phyloP scores from a whole-genome alignment of 2,329 filamentous ascomycete species.

The Hypomyces perniciosus region DNA sequence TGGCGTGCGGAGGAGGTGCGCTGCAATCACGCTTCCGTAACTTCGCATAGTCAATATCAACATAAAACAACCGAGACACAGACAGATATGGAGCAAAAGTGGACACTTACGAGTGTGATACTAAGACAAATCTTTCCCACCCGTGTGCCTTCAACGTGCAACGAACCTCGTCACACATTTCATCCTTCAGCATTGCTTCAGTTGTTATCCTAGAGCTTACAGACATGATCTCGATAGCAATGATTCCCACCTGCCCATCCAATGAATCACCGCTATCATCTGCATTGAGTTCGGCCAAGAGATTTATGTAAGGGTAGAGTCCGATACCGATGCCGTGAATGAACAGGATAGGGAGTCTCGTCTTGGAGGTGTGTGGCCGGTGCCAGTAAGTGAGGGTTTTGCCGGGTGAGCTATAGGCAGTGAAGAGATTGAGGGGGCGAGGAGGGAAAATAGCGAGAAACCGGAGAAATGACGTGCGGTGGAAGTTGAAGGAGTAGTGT shows the following conservation, averaged over 20 bases:
- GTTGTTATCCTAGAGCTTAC: slow-evolving; percentile 52
- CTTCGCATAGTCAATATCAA: slow-evolving; percentile 15
- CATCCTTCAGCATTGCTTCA: slow-evolving; percentile 39
- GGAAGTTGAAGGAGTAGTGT: slow-evolving; percentile 41
- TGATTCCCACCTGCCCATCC: slow-evolving; percentile 49
- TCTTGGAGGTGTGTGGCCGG: slow-evolving; percentile 52
- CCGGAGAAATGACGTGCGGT: slow-evolving; percentile 36
- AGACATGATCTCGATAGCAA: slow-evolving; percentile 53
- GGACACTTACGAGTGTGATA: slow-evolving; percentile 38
- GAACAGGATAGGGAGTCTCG: slow-evolving; percentile 51
- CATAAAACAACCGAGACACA: slow-evolving; percentile 2
- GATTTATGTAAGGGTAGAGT: slow-evolving; percentile 50
- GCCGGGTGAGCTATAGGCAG: slow-evolving; percentile 39
- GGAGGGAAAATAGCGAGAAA: slow-evolving; percentile 48
- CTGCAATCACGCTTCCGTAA: slow-evolving; percentile 50
- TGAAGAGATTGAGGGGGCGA: slow-evolving; percentile 41
- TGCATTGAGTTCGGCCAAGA: slow-evolving; percentile 46
- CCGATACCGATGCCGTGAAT: slow-evolving; percentile 54
- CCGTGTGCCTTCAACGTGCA: slow-evolving; percentile 46
- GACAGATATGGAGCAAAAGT: too few relatives aligned
- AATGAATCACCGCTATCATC: slow-evolving; percentile 21
- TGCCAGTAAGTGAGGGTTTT: slow-evolving; percentile 53
- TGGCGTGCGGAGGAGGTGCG: slow-evolving; percentile 46
- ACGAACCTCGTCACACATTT: slow-evolving; percentile 47
- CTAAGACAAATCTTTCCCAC: slow-evolving; percentile 46